These are phyloP conservation scores for Akanthomyces muscarius DNA, from an alignment of 2,329 filamentous ascomycete species.

Conservation along the genomic window DNA sequence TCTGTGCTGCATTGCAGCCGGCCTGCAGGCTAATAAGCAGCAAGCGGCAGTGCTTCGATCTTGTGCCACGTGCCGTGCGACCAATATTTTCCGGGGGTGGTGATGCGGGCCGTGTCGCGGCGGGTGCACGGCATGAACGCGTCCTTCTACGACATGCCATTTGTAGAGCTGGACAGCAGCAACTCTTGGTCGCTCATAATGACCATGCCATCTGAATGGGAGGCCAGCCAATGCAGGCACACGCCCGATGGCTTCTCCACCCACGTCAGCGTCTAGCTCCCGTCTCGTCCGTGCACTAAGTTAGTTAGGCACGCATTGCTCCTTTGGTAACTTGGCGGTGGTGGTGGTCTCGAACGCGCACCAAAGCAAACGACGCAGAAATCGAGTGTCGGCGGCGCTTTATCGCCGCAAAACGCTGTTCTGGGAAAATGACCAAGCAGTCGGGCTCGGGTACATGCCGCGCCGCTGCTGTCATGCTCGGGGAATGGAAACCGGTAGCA, in stretches of 20 bases:
- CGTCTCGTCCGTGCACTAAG: background rate
- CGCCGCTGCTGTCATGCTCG: background rate
- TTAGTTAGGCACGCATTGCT: background rate
- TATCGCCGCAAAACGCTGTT: too few relatives aligned
- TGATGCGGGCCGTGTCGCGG: background rate
- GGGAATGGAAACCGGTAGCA: background rate
- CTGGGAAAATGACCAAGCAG: too few relatives aligned
- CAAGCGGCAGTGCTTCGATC: background rate
- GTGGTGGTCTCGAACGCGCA: background rate
- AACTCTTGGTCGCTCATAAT: background rate
- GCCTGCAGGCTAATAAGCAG: background rate
- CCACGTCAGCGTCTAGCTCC: constrained; percentile 9
- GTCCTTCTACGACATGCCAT: background rate
- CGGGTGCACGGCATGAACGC: too few relatives aligned
- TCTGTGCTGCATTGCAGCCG: background rate
- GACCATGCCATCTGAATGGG: background rate
- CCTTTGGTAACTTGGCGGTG: background rate
- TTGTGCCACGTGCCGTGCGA: background rate
- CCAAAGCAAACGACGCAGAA: background rate
- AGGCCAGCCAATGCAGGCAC: constrained; percentile 4
- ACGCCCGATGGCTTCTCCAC: constrained; percentile 1
- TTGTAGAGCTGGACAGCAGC: background rate
- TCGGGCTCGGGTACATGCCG: background rate
- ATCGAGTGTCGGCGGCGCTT: background rate
- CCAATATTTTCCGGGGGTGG: background rate